Evolutionary conservation across 2,329 filamentous ascomycete species (phyloP).

Genomic region (Aspergillus fischeri): DNA sequence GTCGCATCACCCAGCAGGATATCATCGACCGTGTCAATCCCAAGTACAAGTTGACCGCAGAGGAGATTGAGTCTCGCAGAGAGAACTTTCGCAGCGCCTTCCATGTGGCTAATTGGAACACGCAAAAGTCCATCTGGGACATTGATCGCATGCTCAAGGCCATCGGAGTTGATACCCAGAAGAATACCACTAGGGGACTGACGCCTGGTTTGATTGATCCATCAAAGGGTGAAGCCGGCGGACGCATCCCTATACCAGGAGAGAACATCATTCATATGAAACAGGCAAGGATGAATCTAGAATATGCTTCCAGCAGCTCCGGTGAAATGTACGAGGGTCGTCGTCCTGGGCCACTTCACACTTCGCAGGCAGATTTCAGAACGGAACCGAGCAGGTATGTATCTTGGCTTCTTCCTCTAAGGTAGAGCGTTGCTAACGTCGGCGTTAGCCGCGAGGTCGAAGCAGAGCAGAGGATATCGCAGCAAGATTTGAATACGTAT

Average conservation of each 20-base stretch:
- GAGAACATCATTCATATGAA: background rate
- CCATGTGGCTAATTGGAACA: constrained; percentile 10
- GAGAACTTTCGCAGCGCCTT: constrained; percentile 11
- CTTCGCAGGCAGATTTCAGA: background rate
- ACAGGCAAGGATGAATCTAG: background rate
- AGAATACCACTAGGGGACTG: constrained; percentile 14
- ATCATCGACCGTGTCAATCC: constrained; percentile 22
- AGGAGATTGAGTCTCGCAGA: constrained; percentile 10
- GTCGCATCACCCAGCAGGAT: constrained; percentile 17
- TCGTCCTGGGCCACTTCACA: background rate
- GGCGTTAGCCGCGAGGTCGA: background rate
- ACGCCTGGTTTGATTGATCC: constrained; percentile 15
- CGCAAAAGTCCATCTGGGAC: constrained; percentile 5
- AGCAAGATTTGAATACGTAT: background rate
- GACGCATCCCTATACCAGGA: constrained; percentile 7
- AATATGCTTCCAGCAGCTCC: background rate
- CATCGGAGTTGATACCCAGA: constrained; percentile 4
- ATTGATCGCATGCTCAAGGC: constrained; percentile 1
- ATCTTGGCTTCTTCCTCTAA: background rate
- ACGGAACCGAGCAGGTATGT: background rate
- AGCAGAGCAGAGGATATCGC: background rate
- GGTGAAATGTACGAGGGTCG: background rate
- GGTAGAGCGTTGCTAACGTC: background rate
- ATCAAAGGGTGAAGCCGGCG: constrained; percentile 11
- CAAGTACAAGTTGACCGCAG: background rate